A percentile compares a stretch with the other conserved stretches of the same genome.
phyloP scores from a whole-genome alignment of 768 basidiomycete genomes.

The Termitomyces heimii region DNA sequence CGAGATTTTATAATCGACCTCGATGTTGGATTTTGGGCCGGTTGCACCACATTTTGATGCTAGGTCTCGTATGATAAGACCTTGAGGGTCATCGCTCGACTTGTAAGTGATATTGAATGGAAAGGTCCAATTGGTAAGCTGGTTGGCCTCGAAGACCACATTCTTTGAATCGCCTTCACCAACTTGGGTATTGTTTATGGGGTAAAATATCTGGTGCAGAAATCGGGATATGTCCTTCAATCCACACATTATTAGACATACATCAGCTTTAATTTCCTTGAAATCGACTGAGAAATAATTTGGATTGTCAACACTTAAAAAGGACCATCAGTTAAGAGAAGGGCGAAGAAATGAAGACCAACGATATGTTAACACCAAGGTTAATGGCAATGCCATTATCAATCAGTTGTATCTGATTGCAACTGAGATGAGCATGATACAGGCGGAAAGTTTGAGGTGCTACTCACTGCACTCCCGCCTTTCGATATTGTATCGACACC shows the following conservation, averaged over 20 bases:
- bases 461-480: constrained; percentile 41
- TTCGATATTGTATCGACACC: constrained; percentile 32
- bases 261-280: constrained; percentile 57
- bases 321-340: background rate
- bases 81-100: constrained; percentile 42
- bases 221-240: background rate
- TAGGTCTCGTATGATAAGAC: constrained; percentile 54
- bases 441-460: background rate
- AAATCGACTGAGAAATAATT: constrained; percentile 74
- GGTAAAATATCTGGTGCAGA: constrained; percentile 58
- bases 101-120: constrained; percentile 68
- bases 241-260: constrained; percentile 18
- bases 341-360: constrained; percentile 18
- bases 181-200: constrained; percentile 62
- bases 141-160: constrained; percentile 43
- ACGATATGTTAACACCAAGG: constrained; percentile 65
- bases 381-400: constrained; percentile 47
- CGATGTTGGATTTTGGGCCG: constrained; percentile 41
- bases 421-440: background rate
- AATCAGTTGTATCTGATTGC: constrained; percentile 28
- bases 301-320: constrained; percentile 66
- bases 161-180: constrained; percentile 52
- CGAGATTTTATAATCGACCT: constrained; percentile 61
- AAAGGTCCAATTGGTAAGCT: constrained; percentile 65
- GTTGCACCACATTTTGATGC: constrained; percentile 54